Evolutionary conservation across 257 asterid species (phyloP), one percentile per base, ranked within the genome.

Genomic region (Coffea eugenioides): DNA sequence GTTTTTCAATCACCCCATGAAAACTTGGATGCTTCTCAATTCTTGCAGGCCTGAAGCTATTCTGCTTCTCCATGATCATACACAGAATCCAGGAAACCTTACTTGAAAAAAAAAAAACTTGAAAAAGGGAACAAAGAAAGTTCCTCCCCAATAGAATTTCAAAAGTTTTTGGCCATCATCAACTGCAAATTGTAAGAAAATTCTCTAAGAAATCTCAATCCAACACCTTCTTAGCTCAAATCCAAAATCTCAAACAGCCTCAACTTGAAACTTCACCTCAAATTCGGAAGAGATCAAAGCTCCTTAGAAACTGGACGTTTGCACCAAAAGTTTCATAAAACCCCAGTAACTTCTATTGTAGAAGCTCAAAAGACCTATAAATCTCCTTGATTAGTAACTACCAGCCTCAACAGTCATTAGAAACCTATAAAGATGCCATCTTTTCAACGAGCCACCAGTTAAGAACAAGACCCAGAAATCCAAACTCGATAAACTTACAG

Each of bases 21-120:
- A 88, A 90, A 83, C 94, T 92, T 49, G 76, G 81, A 51, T 90
- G 97, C 80, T 89, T 94, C 86, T 94, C 98, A 90, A 92, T 83
- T 70, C 80, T 80, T 83, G 65, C 84, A 74, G 76, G 79, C 71
- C 80, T 27, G 52, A 80, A 68, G 81, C 65, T 73, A 52, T 36
- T 82, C 78, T 72, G 76, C 69, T 66, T 73, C 62, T 83, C 86
- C 86, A 83, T 83, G 77, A 75, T 81, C 49, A 66, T 46, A 78
- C 36, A 79, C 56, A 21, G 76, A 69, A 61, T 31, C 64, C 49
- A 49, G 15, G 34, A 48, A 51, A 65, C 25, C 75, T 69, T 78
- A 56, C 48, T 39, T 39, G 4, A 39, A 39, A 39, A 39, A 39
- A 39, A 39, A 39, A 1, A 62, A 23, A 18, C 76, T 71, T 39